Base-by-base conservation (phyloP, 495 filamentous ascomycete species). In the Aspergillus mulundensis region DNA sequence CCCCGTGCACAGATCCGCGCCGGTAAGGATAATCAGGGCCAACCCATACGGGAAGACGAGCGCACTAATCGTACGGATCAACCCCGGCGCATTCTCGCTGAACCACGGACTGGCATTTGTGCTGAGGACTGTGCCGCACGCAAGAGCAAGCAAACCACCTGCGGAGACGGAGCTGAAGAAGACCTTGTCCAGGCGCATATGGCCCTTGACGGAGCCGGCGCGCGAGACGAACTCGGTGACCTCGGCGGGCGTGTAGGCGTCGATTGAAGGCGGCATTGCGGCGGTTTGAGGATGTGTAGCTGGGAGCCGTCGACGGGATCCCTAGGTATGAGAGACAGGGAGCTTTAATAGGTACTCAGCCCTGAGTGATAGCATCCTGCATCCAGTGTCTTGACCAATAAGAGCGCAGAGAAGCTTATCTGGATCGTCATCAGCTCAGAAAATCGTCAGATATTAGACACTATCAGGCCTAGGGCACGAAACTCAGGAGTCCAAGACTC, bases 41-140 rank as follows among this genome's bases (percentile, higher is more conserved):
- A 85, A 67, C 2, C 82, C 83, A 42, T 81, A 76, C 1, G 81
- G 83, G 54, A 86, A 86, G 21, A 85, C 71, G 40, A 83, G 56
- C 1, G 80, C 78, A 21, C 72, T 66, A 47, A 84, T 73, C 1
- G 77, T 81, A 11, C 80, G 75, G 40, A 87, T 78, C 42, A 86
- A 64, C 1, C 84, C 83, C 0, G 78, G 76, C 6, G 82, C 82
- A 62, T 85, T 86, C 10, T 81, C 75, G 44, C 79, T 71, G 53
- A 78, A 84, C 83, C 84, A 87, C 0, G 82, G 78, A 1, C 81
- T 66, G 2, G 79, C 67, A 54, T 74, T 81, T 23, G 77, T 79
- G 45, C 71, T 76, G n/a, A 85, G 67, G 1, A 68, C 58, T 2
- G 77, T 76, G 7, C 78, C 81, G 38, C 75, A 80, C 7, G 76